These are phyloP conservation scores for Pelargonium exstipulatum DNA, from an alignment of 441 rosid genomes.

Conservation along the genomic window DNA sequence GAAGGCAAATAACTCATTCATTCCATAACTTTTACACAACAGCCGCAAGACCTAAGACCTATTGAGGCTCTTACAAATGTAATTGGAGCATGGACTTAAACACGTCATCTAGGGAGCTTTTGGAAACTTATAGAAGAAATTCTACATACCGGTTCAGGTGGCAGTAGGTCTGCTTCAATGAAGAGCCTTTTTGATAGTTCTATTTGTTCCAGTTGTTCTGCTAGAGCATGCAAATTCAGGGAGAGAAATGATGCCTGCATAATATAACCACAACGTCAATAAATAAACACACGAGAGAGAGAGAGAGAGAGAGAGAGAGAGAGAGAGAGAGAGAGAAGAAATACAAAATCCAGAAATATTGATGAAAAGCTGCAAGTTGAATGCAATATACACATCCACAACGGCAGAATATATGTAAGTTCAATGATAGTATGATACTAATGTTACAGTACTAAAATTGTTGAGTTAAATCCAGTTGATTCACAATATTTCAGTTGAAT, in stretches of 20 bases:
- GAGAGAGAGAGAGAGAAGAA: background rate
- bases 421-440: background rate
- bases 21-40: background rate
- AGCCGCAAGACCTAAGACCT: background rate
- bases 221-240: slow-evolving; percentile 21
- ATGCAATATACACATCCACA: background rate
- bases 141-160: slow-evolving; percentile 49
- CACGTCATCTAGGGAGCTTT: background rate
- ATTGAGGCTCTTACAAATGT: background rate
- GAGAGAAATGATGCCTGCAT: slow-evolving; percentile 56
- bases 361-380: background rate
- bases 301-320: background rate
- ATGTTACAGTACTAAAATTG: too few relatives aligned
- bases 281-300: slow-evolving; percentile 2
- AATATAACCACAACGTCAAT: background rate
- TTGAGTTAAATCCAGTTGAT: too few relatives aligned
- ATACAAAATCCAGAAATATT: background rate
- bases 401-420: background rate
- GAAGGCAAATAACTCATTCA: background rate
- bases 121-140: background rate
- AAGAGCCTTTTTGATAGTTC: slow-evolving; percentile 60
- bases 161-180: slow-evolving; percentile 64
- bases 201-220: slow-evolving; percentile 45
- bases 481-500: too few relatives aligned
- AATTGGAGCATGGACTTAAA: too few relatives aligned